Base-by-base conservation (phyloP, 1,139 yeast species). In the Debaryomyces sp. region DNA sequence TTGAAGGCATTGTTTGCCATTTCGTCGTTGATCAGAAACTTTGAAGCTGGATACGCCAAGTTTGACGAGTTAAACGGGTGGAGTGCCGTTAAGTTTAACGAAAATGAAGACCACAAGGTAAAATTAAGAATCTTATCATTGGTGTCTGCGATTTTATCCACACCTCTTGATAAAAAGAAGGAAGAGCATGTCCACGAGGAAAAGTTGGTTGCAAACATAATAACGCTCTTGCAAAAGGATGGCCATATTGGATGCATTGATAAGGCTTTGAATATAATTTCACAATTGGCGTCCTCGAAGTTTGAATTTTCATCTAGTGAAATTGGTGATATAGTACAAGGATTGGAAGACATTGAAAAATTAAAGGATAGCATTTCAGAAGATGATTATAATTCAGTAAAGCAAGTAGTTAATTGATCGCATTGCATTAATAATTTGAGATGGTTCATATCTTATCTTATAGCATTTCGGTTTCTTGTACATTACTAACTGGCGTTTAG, bases 1-100 rank as follows among this genome's bases (percentile, higher is more conserved):
- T 65, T 77, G 43, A 92, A 92, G 64, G 82, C 90, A 0, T 63
- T 91, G 29, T 89, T 86, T 62, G 97, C 97, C 0, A 68, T 94
- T 23, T 81, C 96, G 3, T 83, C 87, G 42, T 72, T 84, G 23
- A 67, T 91, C n/a, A 81, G 96, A 59, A 92, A 94, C 68, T 85
- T 82, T 60, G 68, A 72, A 27, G 71, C 68, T 0, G 87, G 84
- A 1, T 84, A 82, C 54, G 65, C 70, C 7, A 63, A 70, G 49
- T 92, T 94, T 60, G 80, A 74, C 41, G 65, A 72, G 36, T 58
- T 68, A 8, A 66, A 78, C 26, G 97, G 98, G n/a, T 86, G 96
- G 87, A 68, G 73, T 2, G 53, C 70, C 15, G 54, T 73, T 40
- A 51, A 55, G 21, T 48, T 55, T 13, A 45, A 54, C 53, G 45